Conservation (phyloP, 2,329 filamentous ascomycete genomes). For the Cercospora sesami region DNA sequence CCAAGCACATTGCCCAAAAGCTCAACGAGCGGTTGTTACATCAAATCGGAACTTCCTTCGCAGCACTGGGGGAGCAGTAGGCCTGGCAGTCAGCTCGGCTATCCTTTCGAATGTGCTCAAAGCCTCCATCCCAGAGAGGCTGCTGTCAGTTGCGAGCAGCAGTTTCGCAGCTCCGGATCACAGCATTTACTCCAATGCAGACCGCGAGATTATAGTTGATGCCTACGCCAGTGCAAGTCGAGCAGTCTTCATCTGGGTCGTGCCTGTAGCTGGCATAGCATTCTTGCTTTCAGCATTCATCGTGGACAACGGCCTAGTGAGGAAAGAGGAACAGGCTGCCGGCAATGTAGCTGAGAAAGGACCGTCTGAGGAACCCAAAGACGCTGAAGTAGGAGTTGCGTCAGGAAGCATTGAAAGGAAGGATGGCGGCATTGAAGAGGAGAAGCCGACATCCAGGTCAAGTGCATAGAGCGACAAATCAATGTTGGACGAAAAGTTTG, state of each 20-base stretch:
- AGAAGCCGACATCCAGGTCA: neutral
- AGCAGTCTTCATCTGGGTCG: constrained; percentile 58
- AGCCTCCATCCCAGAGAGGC: neutral
- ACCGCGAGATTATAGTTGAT: neutral
- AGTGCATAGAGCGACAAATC: neutral
- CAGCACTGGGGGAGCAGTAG: neutral
- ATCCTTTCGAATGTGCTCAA: neutral
- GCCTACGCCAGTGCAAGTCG: constrained; percentile 45
- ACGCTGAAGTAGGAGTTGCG: too few relatives aligned
- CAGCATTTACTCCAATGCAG: neutral
- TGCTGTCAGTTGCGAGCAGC: neutral
- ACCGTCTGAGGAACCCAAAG: neutral
- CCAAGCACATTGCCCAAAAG: neutral
- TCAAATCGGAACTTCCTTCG: neutral
- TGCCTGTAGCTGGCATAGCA: constrained; percentile 55
- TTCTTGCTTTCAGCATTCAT: constrained; percentile 55
- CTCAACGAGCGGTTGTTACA: neutral
- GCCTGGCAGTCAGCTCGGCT: neutral
- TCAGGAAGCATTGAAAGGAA: too few relatives aligned
- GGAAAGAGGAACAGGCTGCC: constrained; percentile 30
- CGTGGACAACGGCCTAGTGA: constrained; percentile 38
- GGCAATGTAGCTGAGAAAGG: neutral
- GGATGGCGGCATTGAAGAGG: too few relatives aligned
- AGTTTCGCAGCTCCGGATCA: neutral
- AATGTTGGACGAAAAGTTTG: too few relatives aligned